Percentiles rank a stretch among this genome's conserved stretches.
Conservation (phyloP, 768 basidiomycete genomes). For the Pluteus cervinus region DNA sequence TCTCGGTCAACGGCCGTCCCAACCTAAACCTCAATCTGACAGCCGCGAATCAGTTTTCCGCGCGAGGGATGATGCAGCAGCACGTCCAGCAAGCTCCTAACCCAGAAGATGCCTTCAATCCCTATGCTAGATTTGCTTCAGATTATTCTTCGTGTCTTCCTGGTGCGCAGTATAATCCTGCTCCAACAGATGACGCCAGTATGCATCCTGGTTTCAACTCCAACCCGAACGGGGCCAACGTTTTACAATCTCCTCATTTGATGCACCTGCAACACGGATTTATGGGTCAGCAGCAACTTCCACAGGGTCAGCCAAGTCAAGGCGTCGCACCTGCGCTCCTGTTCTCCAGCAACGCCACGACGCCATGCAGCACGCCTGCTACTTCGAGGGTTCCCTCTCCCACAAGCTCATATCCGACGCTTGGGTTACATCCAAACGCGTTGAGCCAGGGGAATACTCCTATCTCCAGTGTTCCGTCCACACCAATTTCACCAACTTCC, state of each 20-base stretch:
- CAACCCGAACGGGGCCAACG: too few relatives aligned
- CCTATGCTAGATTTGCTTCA: slow-evolving; percentile 56
- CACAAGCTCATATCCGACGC: slow-evolving; percentile 6
- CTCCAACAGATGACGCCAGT: slow-evolving; percentile 29
- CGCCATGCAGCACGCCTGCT: slow-evolving; percentile 42
- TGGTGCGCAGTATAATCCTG: slow-evolving; percentile 41
- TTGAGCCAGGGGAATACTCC: slow-evolving; percentile 3
- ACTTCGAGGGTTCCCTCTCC: slow-evolving; percentile 34
- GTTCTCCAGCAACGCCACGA: slow-evolving; percentile 35
- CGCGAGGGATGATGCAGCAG: slow-evolving; percentile 18
- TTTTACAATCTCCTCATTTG: slow-evolving; percentile 11
- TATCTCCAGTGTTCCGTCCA: slow-evolving; percentile 6
- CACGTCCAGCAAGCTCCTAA: slow-evolving; percentile 13
- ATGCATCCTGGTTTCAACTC: too few relatives aligned
- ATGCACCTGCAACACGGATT: slow-evolving; percentile 12
- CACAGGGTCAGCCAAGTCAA: slow-evolving; percentile 20
- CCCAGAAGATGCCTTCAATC: slow-evolving; percentile 57
- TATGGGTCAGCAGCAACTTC: slow-evolving; percentile 16
- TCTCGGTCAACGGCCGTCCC: too few relatives aligned
- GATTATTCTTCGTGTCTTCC: slow-evolving; percentile 64
- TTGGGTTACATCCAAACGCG: too few relatives aligned
- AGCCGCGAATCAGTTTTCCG: slow-evolving; percentile 16
- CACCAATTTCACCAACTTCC: slow-evolving; percentile 7
- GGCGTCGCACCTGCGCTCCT: slow-evolving; percentile 67
- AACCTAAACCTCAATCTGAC: slow-evolving; percentile 20